Percentiles rank a stretch among this genome's conserved stretches.
Evolutionary conservation across 768 basidiomycete genomes (phyloP).

Genomic region (Cyathus striatus): DNA sequence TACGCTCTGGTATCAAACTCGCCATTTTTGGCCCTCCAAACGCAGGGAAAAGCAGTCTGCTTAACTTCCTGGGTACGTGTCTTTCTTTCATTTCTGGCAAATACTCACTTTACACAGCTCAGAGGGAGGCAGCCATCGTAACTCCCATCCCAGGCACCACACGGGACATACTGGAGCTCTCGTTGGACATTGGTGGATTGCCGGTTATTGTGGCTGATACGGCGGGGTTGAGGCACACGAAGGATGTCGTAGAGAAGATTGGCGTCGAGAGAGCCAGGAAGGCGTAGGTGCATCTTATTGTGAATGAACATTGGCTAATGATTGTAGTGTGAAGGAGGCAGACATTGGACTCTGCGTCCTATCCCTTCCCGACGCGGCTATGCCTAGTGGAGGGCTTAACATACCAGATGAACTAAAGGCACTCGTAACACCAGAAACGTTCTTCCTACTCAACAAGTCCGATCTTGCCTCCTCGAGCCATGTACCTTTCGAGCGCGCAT

Average conservation of each 20-base stretch:
- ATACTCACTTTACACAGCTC: slow-evolving; percentile 40
- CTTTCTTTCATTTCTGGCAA: not conserved
- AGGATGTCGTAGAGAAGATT: slow-evolving; percentile 64
- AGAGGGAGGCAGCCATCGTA: slow-evolving; percentile 86
- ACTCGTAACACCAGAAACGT: slow-evolving; percentile 52
- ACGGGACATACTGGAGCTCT: slow-evolving; percentile 79
- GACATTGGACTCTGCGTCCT: slow-evolving; percentile 81
- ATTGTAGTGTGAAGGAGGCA: slow-evolving; percentile 53
- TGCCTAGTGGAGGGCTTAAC: slow-evolving; percentile 2
- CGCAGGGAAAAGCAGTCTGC: slow-evolving; percentile 86
- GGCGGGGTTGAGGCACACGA: slow-evolving; percentile 70
- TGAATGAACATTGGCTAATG: not conserved
- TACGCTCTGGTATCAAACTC: slow-evolving; percentile 76
- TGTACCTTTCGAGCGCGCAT: slow-evolving; percentile 18
- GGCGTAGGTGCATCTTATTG: slow-evolving; percentile 40
- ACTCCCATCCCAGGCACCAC: slow-evolving; percentile 87
- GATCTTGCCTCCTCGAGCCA: slow-evolving; percentile 40
- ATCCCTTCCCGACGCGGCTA: slow-evolving; percentile 50
- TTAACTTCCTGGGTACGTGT: slow-evolving; percentile 74
- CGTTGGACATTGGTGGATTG: slow-evolving; percentile 83
- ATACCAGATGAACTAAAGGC: slow-evolving; percentile 43
- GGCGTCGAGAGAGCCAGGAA: slow-evolving; percentile 71
- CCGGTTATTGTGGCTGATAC: slow-evolving; percentile 83
- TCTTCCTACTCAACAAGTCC: slow-evolving; percentile 75
- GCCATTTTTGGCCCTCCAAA: slow-evolving; percentile 93